A percentile compares a stretch with the other conserved stretches of the same genome.
phyloP scores from a whole-genome alignment of 441 rosid species.

The Corymbia citriodora region DNA sequence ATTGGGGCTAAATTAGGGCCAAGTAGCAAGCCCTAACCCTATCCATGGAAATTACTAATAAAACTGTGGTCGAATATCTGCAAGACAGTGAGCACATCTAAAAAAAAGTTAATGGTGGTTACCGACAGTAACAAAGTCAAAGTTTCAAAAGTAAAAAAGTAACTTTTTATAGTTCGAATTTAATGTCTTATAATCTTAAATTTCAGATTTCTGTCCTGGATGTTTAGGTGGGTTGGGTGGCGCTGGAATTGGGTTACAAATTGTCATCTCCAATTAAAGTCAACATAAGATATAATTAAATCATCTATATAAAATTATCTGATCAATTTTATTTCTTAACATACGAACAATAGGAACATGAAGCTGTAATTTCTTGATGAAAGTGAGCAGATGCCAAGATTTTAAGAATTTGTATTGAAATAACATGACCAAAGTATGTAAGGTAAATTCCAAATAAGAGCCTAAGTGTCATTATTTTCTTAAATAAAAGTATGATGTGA shows the following conservation, averaged over 20 bases:
- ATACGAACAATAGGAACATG: background rate
- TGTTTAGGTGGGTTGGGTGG: background rate
- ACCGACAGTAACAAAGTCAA: fast-evolving
- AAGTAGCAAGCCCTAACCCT: background rate
- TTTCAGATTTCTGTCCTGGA: fast-evolving
- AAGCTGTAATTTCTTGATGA: background rate
- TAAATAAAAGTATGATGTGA: too few relatives aligned
- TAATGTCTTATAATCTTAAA: background rate
- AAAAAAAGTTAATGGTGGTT: background rate
- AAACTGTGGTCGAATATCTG: background rate
- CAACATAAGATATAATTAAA: background rate
- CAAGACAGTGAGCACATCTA: background rate
- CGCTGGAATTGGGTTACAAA: background rate
- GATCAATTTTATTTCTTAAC: background rate
- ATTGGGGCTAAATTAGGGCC: background rate
- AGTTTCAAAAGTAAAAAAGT: background rate
- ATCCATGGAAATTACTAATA: background rate
- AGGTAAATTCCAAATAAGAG: too few relatives aligned
- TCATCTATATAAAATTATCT: background rate
- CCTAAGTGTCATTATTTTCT: too few relatives aligned
- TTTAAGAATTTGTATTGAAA: background rate
- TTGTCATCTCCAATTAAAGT: background rate
- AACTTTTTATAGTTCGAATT: background rate
- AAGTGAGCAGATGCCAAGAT: background rate
- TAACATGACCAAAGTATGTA: background rate